These are phyloP conservation scores for Fonsecaea pedrosoi DNA, from an alignment of 2,329 filamentous ascomycete genomes.

Conservation along the genomic window DNA sequence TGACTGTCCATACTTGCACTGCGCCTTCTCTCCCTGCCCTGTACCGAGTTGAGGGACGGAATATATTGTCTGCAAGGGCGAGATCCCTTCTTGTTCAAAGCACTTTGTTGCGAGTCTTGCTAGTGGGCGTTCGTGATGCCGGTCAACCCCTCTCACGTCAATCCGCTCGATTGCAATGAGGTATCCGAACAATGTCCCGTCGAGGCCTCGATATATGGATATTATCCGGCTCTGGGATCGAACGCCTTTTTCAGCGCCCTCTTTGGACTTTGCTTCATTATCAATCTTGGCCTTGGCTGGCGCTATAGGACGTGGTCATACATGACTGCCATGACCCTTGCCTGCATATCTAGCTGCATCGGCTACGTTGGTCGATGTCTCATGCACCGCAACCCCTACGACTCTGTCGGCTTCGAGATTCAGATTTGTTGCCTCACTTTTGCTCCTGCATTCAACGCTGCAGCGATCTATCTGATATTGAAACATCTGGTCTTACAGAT, in stretches of 20 bases:
- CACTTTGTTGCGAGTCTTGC: slow-evolving; percentile 1
- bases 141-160: slow-evolving; percentile 28
- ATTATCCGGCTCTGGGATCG: slow-evolving; percentile 59
- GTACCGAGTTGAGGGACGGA: background rate
- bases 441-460: slow-evolving; percentile 62
- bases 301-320: slow-evolving; percentile 64
- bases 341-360: slow-evolving; percentile 58
- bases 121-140: slow-evolving; percentile 13
- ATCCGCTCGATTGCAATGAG: slow-evolving; percentile 38
- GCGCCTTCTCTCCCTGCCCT: background rate
- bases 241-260: slow-evolving; percentile 61
- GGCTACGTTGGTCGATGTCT: slow-evolving; percentile 64
- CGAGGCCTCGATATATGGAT: slow-evolving; percentile 59
- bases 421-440: slow-evolving; percentile 64
- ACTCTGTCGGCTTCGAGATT: slow-evolving; percentile 54
- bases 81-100: background rate
- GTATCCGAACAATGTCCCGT: slow-evolving; percentile 53
- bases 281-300: slow-evolving; percentile 58
- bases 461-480: slow-evolving; percentile 63
- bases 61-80: background rate
- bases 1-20: background rate
- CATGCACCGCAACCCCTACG: slow-evolving; percentile 61
- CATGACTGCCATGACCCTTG: slow-evolving; percentile 54
- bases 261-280: slow-evolving; percentile 57
- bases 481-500: slow-evolving; percentile 65